A percentile compares a stretch with the other conserved stretches of the same genome.
Conservation (phyloP, 2,329 filamentous ascomycete genomes). For the Xylaria digitata region DNA sequence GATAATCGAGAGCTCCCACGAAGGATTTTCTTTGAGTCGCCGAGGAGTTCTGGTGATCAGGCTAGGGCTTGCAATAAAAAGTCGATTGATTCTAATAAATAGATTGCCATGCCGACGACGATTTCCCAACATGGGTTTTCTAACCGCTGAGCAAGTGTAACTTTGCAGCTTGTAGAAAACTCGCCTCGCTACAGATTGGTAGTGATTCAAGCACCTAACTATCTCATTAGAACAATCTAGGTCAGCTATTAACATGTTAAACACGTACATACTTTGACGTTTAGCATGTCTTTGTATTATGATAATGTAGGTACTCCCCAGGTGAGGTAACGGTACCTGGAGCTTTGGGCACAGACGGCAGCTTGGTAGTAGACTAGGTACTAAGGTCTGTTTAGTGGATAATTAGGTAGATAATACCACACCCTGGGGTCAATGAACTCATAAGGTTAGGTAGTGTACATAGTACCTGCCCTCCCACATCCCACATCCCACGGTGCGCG, state of each 20-base stretch:
- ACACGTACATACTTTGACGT: too few relatives aligned
- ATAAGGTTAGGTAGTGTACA: too few relatives aligned
- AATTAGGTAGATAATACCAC: slow-evolving; percentile 17
- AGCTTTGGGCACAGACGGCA: too few relatives aligned
- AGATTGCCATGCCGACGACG: slow-evolving; percentile 21
- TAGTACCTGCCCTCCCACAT: background rate
- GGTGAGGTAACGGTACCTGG: too few relatives aligned
- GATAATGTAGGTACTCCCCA: too few relatives aligned
- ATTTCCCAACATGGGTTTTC: background rate
- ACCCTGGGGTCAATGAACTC: background rate
- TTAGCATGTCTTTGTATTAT: too few relatives aligned
- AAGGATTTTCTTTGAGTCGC: slow-evolving; percentile 31
- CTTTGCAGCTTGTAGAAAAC: background rate
- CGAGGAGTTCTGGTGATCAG: slow-evolving; percentile 40
- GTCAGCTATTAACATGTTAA: too few relatives aligned
- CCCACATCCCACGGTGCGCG: slow-evolving; percentile 30
- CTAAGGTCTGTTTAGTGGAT: too few relatives aligned
- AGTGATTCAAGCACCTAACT: too few relatives aligned
- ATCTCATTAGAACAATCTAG: too few relatives aligned
- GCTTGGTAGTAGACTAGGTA: too few relatives aligned
- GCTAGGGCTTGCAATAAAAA: slow-evolving; percentile 46
- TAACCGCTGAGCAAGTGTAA: background rate
- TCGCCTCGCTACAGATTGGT: too few relatives aligned
- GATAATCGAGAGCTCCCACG: slow-evolving; percentile 30
- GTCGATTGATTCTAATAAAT: slow-evolving; percentile 39